Conservation (phyloP, 768 basidiomycete species). For the Tephrocybe sp. region DNA sequence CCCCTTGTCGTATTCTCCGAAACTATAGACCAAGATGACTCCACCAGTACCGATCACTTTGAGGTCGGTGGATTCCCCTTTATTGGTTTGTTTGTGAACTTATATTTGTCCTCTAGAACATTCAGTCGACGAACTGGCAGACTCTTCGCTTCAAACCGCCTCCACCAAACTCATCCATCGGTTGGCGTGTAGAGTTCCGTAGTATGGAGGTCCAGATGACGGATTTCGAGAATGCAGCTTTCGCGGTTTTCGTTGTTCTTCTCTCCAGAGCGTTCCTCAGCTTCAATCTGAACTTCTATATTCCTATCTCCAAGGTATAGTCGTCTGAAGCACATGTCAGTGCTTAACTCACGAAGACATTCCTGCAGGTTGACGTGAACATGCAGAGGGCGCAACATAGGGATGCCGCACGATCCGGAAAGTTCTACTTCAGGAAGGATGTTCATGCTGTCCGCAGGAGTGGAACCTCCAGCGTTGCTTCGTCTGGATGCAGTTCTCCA, state of each 20-base stretch:
- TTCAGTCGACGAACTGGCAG: slow-evolving; percentile 99
- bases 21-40: slow-evolving; percentile 90
- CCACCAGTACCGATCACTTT: slow-evolving; percentile 88
- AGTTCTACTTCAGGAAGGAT: slow-evolving; percentile 89
- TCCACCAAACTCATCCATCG: slow-evolving; percentile 87
- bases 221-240: slow-evolving; percentile 98
- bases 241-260: slow-evolving; percentile 91
- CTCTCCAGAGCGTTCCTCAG: slow-evolving; percentile 91
- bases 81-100: not conserved
- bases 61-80: slow-evolving; percentile 57
- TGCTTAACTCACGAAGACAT: too few relatives aligned
- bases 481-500: slow-evolving; percentile 43
- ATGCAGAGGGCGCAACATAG: slow-evolving; percentile 89
- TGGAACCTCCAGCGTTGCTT: slow-evolving; percentile 41
- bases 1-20: slow-evolving; percentile 95
- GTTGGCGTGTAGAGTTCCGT: slow-evolving; percentile 98
- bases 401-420: slow-evolving; percentile 70
- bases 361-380: slow-evolving; percentile 88
- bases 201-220: slow-evolving; percentile 99
- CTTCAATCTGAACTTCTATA: slow-evolving; percentile 91
- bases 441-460: slow-evolving; percentile 63
- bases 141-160: slow-evolving; percentile 98
- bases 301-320: slow-evolving; percentile 92
- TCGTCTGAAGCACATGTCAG: not conserved
- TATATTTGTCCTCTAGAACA: slow-evolving; percentile 56